A percentile compares a stretch with the other conserved stretches of the same genome.
Conservation (phyloP, 2,329 filamentous ascomycete species). For the Coniella vitis region DNA sequence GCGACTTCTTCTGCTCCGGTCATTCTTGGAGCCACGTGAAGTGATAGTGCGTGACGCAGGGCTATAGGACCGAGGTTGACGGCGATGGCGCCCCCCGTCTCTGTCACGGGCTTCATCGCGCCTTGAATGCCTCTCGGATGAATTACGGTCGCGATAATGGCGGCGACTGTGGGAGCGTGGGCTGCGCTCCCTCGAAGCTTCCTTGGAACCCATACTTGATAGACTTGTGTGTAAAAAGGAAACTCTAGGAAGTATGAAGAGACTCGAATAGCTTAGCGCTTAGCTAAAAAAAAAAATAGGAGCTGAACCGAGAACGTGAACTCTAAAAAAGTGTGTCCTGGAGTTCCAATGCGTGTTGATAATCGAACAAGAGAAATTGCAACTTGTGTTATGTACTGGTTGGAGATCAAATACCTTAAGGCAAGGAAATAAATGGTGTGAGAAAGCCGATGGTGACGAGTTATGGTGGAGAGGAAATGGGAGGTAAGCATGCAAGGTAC, state of each 20-base stretch:
- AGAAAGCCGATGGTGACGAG: no score
- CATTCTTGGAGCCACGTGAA: slow-evolving; percentile 2
- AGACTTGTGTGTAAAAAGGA: neutral
- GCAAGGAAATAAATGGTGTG: no score
- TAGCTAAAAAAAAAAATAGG: no score
- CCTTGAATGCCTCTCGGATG: slow-evolving; percentile 2
- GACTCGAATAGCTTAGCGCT: no score
- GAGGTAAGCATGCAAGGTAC: no score
- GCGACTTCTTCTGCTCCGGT: slow-evolving; percentile 1
- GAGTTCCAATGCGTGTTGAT: no score
- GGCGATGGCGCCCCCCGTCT: slow-evolving; percentile 1
- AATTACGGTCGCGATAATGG: slow-evolving; percentile 1
- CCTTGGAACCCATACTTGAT: neutral
- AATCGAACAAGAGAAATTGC: no score
- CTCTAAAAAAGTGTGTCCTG: no score
- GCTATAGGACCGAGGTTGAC: slow-evolving; percentile 10
- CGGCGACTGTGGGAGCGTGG: slow-evolving; percentile 1
- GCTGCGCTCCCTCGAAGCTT: neutral
- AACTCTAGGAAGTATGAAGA: neutral
- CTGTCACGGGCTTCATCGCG: slow-evolving; percentile 8
- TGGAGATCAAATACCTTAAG: no score
- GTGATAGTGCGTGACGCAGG: slow-evolving; percentile 1
- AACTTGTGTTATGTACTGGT: no score
- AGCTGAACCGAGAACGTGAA: no score
- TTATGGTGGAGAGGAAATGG: no score